Conservation (phyloP, 306 rosid species). For the Adenanthera pavonina region DNA sequence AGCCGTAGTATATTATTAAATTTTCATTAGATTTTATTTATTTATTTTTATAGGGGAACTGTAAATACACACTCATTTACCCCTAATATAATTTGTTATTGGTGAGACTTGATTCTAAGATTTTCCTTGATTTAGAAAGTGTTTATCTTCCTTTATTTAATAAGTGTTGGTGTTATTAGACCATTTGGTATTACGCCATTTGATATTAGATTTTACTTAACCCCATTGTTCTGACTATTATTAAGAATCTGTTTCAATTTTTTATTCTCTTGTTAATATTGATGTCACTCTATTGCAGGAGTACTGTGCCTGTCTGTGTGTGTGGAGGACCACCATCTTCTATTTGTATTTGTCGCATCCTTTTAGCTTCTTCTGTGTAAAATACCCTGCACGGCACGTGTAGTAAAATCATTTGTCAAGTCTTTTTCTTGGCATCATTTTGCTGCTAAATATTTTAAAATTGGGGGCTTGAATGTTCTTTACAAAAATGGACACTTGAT, state of each 20-base stretch:
- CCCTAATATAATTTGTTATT: too few species aligned
- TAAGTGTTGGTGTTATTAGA: too few species aligned
- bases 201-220: slow-evolving; percentile 16
- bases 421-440: background rate
- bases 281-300: slow-evolving; percentile 31
- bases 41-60: too few species aligned
- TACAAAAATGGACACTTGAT: slow-evolving; percentile 1
- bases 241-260: slow-evolving; percentile 11
- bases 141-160: too few species aligned
- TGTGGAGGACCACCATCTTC: slow-evolving; percentile 39
- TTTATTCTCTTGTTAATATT: slow-evolving; percentile 20
- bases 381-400: slow-evolving; percentile 38
- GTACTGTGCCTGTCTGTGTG: background rate
- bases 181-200: too few species aligned
- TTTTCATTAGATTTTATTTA: too few species aligned
- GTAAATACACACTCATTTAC: too few species aligned
- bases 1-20: background rate
- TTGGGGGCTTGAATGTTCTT: background rate
- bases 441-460: background rate
- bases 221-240: background rate
- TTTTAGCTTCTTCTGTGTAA: background rate
- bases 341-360: background rate
- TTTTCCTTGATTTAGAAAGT: too few species aligned
- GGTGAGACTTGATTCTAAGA: too few species aligned
- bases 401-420: slow-evolving; percentile 22